These are phyloP conservation scores for Venturia pyrina DNA, from an alignment of 2,329 filamentous ascomycete species.

Conservation along the genomic window DNA sequence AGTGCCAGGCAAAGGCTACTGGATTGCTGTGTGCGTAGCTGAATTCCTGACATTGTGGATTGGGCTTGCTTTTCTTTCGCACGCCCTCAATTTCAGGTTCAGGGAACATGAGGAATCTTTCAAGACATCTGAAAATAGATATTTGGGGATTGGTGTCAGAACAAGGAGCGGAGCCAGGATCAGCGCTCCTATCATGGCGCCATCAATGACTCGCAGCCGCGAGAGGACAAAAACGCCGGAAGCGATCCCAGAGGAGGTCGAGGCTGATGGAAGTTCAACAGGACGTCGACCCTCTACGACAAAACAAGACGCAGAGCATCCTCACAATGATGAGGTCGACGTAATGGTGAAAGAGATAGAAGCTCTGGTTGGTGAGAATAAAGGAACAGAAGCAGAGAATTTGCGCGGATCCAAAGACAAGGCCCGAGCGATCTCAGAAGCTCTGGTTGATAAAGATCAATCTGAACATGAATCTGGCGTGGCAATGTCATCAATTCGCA, in stretches of 20 bases:
- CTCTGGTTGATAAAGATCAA: neutral
- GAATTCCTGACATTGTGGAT: neutral
- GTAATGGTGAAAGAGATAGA: neutral
- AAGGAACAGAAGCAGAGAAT: neutral
- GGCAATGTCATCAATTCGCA: neutral
- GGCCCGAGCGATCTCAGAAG: neutral
- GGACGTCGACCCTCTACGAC: neutral
- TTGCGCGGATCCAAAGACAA: neutral
- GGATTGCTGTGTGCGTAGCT: neutral
- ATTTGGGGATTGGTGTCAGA: neutral
- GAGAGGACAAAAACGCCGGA: neutral
- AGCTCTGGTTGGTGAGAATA: neutral
- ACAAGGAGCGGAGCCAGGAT: neutral
- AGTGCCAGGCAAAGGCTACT: neutral
- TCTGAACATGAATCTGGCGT: neutral
- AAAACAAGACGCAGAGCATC: neutral
- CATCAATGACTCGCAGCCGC: neutral
- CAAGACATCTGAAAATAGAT: neutral
- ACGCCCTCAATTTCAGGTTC: neutral
- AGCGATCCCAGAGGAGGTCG: neutral
- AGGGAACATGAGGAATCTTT: neutral
- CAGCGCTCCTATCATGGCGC: neutral
- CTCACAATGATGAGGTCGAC: neutral
- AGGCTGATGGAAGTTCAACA: no score
- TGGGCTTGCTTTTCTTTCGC: neutral